A percentile compares a stretch with the other conserved stretches of the same genome.
phyloP scores from a whole-genome alignment of 208 protist species.

The Leishmania lainsoni region DNA sequence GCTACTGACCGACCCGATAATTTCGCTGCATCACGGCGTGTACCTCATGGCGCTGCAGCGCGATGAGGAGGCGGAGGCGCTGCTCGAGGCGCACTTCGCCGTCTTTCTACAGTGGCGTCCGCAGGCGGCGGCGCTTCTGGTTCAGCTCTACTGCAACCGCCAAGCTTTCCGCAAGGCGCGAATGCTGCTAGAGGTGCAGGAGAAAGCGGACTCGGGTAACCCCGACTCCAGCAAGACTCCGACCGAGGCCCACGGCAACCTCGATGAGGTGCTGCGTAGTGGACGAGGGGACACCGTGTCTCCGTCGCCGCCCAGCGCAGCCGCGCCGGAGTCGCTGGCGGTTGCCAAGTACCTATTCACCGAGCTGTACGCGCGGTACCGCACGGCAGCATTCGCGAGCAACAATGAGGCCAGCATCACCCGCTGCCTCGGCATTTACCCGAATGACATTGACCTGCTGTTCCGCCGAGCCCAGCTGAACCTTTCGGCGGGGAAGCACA shows the following conservation, averaged over 20 bases:
- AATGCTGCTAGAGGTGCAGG: constrained; percentile 58
- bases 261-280: neutral
- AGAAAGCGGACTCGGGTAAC: neutral
- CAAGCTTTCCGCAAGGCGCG: constrained; percentile 77
- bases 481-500: constrained; percentile 62
- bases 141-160: constrained; percentile 81
- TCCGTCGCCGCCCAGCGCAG: neutral
- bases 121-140: constrained; percentile 60
- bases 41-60: constrained; percentile 82
- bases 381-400: constrained; percentile 61
- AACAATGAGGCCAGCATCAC: constrained; percentile 75
- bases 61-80: constrained; percentile 79
- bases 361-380: constrained; percentile 69
- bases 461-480: constrained; percentile 72
- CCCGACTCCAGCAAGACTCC: neutral
- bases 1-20: constrained; percentile 38
- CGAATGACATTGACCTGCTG: constrained; percentile 71
- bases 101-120: constrained; percentile 38
- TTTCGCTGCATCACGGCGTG: constrained; percentile 73
- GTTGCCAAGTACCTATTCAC: constrained; percentile 83
- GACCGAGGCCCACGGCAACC: neutral
- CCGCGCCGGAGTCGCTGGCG: constrained; percentile 34
- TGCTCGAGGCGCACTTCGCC: constrained; percentile 56
- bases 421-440: constrained; percentile 81
- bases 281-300: neutral